A percentile compares a stretch with the other conserved stretches of the same genome.
Evolutionary conservation across 2,329 filamentous ascomycete species (phyloP).

Genomic region (Pestalotiopsis sp.): DNA sequence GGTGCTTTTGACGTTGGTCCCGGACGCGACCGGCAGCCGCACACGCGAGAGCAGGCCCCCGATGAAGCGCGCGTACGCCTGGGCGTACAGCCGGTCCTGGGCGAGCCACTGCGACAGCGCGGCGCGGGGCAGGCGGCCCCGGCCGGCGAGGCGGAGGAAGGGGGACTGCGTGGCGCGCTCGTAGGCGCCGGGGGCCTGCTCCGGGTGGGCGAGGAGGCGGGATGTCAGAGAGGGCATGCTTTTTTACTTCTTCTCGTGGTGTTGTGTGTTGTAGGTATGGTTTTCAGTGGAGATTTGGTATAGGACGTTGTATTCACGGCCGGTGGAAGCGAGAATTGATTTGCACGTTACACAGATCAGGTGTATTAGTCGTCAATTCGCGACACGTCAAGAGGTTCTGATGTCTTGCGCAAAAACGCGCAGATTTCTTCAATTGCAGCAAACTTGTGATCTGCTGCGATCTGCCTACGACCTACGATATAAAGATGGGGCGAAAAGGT

Average conservation of each 20-base stretch:
- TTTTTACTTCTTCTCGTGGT: no score
- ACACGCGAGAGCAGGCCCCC: slow-evolving; percentile 31
- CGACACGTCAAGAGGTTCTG: no score
- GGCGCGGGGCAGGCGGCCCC: slow-evolving; percentile 25
- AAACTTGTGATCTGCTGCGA: neutral
- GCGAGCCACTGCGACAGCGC: slow-evolving; percentile 32
- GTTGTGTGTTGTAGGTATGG: no score
- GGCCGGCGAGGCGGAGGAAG: slow-evolving; percentile 30
- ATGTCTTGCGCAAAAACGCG: no score
- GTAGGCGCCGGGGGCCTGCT: slow-evolving; percentile 23
- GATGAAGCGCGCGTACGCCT: slow-evolving; percentile 33
- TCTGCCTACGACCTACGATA: no score
- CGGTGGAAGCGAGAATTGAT: no score
- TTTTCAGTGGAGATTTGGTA: no score
- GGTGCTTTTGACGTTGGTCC: slow-evolving; percentile 14
- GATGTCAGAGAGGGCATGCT: neutral
- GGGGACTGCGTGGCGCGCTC: slow-evolving; percentile 27
- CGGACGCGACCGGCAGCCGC: slow-evolving; percentile 21
- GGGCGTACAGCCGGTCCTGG: slow-evolving; percentile 34
- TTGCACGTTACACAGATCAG: no score
- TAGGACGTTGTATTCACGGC: no score
- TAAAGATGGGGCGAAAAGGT: neutral
- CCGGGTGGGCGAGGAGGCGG: slow-evolving; percentile 23
- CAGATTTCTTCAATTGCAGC: neutral
- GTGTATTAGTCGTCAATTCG: no score